Percentiles rank a stretch among this genome's conserved stretches.
phyloP scores from a whole-genome alignment of 2,329 filamentous ascomycete genomes.

The Endoconidiophora laricicola region DNA sequence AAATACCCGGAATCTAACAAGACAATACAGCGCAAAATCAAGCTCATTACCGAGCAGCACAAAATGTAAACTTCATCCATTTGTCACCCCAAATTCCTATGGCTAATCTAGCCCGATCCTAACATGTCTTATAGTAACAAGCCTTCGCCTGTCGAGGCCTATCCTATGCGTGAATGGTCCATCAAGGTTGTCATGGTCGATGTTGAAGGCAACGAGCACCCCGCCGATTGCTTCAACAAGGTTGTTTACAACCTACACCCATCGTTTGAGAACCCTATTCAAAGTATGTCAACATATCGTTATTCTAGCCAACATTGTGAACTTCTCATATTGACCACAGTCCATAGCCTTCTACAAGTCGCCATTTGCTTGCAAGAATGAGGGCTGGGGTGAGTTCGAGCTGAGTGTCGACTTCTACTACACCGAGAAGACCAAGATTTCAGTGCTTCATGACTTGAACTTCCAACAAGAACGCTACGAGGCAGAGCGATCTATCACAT shows the following conservation, averaged over 20 bases:
- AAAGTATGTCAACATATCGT: constrained; percentile 45
- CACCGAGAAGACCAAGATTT: constrained; percentile 72
- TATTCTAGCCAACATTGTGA: not conserved
- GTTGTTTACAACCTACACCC: constrained; percentile 87
- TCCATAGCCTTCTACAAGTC: constrained; percentile 59
- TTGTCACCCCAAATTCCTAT: not conserved
- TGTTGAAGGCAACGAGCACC: constrained; percentile 67
- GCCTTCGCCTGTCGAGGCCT: constrained; percentile 66
- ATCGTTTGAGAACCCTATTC: constrained; percentile 72
- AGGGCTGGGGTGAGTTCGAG: constrained; percentile 98
- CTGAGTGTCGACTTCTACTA: constrained; percentile 73
- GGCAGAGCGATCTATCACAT: constrained; percentile 60
- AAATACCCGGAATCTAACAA: too few relatives aligned
- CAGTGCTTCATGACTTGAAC: constrained; percentile 77
- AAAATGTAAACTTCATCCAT: constrained; percentile 51
- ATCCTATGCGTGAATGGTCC: constrained; percentile 85
- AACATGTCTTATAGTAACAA: constrained; percentile 44
- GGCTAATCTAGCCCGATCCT: not conserved
- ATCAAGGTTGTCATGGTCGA: constrained; percentile 75
- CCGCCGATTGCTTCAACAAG: constrained; percentile 78
- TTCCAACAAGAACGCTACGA: constrained; percentile 73
- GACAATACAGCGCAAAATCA: constrained; percentile 60
- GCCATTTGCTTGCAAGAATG: constrained; percentile 79
- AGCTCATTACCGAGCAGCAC: constrained; percentile 83
- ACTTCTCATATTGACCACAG: constrained; percentile 13